A percentile compares a stretch with the other conserved stretches of the same genome.
Conservation (phyloP, 768 basidiomycete species). For the Galerina marginata region DNA sequence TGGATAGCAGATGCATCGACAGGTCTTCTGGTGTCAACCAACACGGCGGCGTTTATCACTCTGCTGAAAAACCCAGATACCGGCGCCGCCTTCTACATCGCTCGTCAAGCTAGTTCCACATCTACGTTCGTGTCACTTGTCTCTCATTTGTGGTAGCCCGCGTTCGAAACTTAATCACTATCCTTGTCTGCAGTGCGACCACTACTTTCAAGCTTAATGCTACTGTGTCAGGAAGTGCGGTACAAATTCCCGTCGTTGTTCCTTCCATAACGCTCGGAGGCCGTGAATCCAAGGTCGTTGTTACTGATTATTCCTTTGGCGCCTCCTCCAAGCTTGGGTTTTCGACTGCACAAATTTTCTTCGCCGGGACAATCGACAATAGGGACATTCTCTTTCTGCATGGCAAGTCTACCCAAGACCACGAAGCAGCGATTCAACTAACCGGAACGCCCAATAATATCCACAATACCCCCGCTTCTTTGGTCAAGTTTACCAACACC, state of each 20-base stretch:
- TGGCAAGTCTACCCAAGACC: constrained; percentile 58
- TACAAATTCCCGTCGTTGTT: constrained; percentile 63
- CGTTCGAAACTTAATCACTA: neutral
- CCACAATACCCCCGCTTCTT: constrained; percentile 28
- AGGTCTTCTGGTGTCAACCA: constrained; percentile 45
- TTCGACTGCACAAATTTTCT: constrained; percentile 78
- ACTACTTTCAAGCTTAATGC: constrained; percentile 66
- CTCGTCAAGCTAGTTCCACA: constrained; percentile 69
- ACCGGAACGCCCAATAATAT: constrained; percentile 50
- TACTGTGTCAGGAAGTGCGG: constrained; percentile 51
- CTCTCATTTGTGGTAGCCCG: neutral
- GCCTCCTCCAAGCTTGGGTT: constrained; percentile 58
- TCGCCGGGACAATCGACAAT: constrained; percentile 62
- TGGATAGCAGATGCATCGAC: constrained; percentile 68
- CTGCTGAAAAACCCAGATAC: constrained; percentile 73
- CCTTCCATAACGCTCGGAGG: constrained; percentile 65
- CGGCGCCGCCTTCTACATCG: constrained; percentile 68
- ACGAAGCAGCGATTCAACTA: constrained; percentile 56
- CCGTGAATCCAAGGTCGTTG: constrained; percentile 74
- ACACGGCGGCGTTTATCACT: constrained; percentile 60
- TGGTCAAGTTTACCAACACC: constrained; percentile 35
- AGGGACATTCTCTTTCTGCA: constrained; percentile 70
- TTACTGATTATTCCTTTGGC: constrained; percentile 78
- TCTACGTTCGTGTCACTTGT: constrained; percentile 56
- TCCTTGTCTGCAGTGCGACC: constrained; percentile 39